Conservation (phyloP, 495 filamentous ascomycete genomes). For the Aspergillus sparsus region DNA sequence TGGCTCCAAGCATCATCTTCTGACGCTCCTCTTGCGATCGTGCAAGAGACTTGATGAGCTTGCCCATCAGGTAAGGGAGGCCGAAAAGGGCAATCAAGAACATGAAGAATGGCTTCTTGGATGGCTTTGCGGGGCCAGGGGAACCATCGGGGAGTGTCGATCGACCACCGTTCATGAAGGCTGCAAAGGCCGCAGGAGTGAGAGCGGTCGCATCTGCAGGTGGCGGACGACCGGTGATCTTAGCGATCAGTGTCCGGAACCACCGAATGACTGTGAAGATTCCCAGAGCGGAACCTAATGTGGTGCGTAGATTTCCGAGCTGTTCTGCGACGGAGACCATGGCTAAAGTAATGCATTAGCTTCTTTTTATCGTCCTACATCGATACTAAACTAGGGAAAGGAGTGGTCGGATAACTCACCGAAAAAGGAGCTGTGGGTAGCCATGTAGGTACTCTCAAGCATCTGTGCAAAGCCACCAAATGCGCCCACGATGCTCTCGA, state of each 20-base stretch:
- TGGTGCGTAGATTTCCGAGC: conserved; percentile 87
- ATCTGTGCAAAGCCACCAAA: conserved; percentile 97
- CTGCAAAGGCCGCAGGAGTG: conserved; percentile 85
- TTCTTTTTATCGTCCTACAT: conserved; percentile 4
- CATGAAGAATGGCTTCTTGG: conserved; percentile 92
- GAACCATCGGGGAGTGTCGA: conserved; percentile 56
- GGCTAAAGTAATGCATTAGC: conserved; percentile 54
- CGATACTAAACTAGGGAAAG: background rate
- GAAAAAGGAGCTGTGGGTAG: conserved; percentile 98
- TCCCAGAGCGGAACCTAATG: conserved; percentile 91
- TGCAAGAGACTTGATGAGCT: conserved; percentile 82
- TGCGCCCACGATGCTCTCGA: conserved; percentile 97
- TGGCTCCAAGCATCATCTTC: conserved; percentile 51
- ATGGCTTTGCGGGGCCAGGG: conserved; percentile 66
- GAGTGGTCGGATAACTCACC: conserved; percentile 58
- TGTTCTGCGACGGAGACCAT: conserved; percentile 99
- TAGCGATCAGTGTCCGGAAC: conserved; percentile 86
- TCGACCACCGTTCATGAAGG: conserved; percentile 63
- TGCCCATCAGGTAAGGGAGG: conserved; percentile 92
- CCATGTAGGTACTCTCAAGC: conserved; percentile 99
- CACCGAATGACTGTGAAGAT: conserved; percentile 96
- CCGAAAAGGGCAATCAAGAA: conserved; percentile 94
- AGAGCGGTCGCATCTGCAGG: conserved; percentile 84
- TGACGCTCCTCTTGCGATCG: conserved; percentile 76
- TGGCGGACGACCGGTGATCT: conserved; percentile 88